Conservation (phyloP, 352 stramenopile genomes). For the Globisporangium nodosum region DNA sequence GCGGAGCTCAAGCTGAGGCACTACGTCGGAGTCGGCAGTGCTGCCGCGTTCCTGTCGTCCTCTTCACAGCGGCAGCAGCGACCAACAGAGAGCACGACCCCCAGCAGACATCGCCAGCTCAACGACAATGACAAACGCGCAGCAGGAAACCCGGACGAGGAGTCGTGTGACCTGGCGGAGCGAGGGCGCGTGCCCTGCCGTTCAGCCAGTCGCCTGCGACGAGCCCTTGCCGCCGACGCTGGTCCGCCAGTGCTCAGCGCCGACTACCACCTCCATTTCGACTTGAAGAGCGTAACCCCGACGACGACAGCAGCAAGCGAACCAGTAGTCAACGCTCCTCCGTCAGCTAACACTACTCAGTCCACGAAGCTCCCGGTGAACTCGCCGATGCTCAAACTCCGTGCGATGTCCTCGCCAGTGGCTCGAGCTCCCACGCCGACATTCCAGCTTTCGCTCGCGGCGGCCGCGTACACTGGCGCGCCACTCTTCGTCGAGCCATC, state of each 20-base stretch:
- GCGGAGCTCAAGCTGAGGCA: conserved; percentile 18
- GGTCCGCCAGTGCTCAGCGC: conserved; percentile 23
- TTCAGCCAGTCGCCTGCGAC: conserved; percentile 20
- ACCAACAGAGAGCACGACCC: neutral
- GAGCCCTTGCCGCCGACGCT: conserved; percentile 10
- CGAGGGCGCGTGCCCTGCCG: conserved; percentile 7
- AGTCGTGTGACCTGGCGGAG: conserved; percentile 1
- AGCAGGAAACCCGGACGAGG: neutral
- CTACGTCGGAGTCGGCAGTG: neutral
- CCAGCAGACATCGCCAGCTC: neutral
- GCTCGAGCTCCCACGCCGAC: neutral
- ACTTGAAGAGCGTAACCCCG: neutral
- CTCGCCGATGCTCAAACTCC: conserved; percentile 2
- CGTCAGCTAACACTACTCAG: neutral
- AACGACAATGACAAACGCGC: neutral
- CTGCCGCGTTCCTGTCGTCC: neutral
- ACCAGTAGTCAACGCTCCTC: neutral
- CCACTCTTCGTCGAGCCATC: conserved; percentile 45
- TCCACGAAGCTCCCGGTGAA: neutral
- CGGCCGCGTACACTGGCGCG: conserved; percentile 26
- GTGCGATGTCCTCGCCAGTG: conserved; percentile 5
- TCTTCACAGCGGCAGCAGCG: neutral
- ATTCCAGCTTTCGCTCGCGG: conserved; percentile 13
- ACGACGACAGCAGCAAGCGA: conserved; percentile 7
- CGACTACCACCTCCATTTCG: conserved; percentile 22